A percentile compares a stretch with the other conserved stretches of the same genome.
Evolutionary conservation across 2,329 filamentous ascomycete genomes (phyloP).

Genomic region (Sclerotinia borealis): DNA sequence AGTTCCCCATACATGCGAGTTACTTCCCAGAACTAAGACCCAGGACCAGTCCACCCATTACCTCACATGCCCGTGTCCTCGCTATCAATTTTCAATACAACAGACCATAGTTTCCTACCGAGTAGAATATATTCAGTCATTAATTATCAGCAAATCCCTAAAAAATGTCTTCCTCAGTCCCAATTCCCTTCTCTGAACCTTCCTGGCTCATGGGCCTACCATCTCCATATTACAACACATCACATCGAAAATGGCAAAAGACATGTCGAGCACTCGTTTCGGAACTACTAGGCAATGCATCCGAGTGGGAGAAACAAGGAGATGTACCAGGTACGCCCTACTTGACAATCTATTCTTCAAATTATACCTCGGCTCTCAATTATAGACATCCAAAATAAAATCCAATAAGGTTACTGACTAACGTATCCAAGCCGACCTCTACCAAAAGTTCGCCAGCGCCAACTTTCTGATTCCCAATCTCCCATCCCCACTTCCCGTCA

Average conservation of each 20-base stretch:
- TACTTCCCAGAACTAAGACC: background rate
- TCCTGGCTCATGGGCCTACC: constrained; percentile 65
- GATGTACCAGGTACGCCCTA: constrained; percentile 23
- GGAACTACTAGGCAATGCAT: constrained; percentile 53
- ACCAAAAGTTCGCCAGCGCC: constrained; percentile 54
- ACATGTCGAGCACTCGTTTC: constrained; percentile 60
- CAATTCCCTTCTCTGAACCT: constrained; percentile 66
- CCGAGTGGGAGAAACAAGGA: constrained; percentile 63
- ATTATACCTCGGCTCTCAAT: background rate
- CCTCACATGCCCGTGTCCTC: no score
- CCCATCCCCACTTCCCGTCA: constrained; percentile 61
- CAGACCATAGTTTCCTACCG: no score
- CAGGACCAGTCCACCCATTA: no score
- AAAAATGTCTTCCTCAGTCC: constrained; percentile 5
- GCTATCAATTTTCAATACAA: background rate
- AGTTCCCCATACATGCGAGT: background rate
- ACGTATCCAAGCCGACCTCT: constrained; percentile 42
- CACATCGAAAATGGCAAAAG: constrained; percentile 61
- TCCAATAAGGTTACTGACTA: constrained; percentile 47
- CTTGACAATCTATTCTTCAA: background rate
- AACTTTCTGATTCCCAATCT: constrained; percentile 68
- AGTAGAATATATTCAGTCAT: background rate
- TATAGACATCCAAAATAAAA: background rate
- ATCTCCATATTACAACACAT: constrained; percentile 63
- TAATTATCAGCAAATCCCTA: background rate